A percentile compares a stretch with the other conserved stretches of the same genome.
Evolutionary conservation across 805 yeast genomes (phyloP).

Genomic region (Schizosaccharomyces pombe): DNA sequence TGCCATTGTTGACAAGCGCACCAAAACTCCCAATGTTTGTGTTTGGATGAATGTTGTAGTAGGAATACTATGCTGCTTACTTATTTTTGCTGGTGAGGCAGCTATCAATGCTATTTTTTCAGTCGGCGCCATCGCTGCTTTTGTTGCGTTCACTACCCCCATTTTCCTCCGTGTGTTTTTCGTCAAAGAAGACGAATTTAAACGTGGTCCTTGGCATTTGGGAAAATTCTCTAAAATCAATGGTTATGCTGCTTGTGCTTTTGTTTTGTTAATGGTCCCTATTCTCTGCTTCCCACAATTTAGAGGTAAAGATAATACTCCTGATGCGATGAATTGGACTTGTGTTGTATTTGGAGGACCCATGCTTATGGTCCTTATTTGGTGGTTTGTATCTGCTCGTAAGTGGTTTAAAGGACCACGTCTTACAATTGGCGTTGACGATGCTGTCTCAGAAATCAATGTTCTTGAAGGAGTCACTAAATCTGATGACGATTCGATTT

Average conservation of each 20-base stretch:
- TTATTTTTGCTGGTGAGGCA: conserved; percentile 39
- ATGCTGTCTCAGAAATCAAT: background rate
- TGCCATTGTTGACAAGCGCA: conserved; percentile 24
- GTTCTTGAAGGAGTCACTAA: background rate
- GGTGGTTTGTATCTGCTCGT: conserved; percentile 31
- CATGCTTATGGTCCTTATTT: conserved; percentile 26
- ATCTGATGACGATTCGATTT: background rate
- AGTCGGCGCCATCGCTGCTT: conserved; percentile 47
- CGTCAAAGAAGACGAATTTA: conserved; percentile 25
- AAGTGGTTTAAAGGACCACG: conserved; percentile 38
- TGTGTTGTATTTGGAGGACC: conserved; percentile 37
- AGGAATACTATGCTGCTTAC: conserved; percentile 31
- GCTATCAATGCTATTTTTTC: conserved; percentile 52
- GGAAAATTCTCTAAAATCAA: conserved; percentile 29
- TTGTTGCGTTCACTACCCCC: conserved; percentile 44
- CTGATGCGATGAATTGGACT: conserved; percentile 40
- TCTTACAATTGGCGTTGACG: background rate
- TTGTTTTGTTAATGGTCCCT: conserved; percentile 33
- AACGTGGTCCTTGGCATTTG: conserved; percentile 44
- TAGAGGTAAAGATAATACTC: conserved; percentile 12
- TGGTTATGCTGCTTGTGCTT: conserved; percentile 24
- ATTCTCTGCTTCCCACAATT: conserved; percentile 33
- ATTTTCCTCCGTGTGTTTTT: conserved; percentile 34
- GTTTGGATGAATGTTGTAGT: conserved; percentile 33
- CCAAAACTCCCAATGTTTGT: conserved; percentile 4